phyloP scores from a whole-genome alignment of 352 stramenopile species.

The Phytophthora sp. region DNA sequence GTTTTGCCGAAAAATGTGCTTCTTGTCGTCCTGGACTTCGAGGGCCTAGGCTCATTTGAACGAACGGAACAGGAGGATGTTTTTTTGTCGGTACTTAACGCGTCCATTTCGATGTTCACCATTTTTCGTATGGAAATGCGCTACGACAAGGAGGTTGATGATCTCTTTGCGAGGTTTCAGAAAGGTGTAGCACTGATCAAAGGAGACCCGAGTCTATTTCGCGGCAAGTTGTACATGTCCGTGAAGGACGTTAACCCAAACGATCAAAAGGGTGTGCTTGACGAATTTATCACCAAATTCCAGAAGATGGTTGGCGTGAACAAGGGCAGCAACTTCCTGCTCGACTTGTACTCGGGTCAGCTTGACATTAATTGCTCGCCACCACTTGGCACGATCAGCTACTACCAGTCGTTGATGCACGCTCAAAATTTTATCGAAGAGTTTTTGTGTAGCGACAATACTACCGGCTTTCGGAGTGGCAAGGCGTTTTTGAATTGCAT shows the following conservation, averaged over 20 bases:
- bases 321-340: constrained; percentile 67
- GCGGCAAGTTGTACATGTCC: constrained; percentile 71
- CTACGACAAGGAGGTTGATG: constrained; percentile 82
- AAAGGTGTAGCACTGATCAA: constrained; percentile 72
- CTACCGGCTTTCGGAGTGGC: constrained; percentile 47
- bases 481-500: constrained; percentile 77
- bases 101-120: constrained; percentile 65
- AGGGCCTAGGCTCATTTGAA: constrained; percentile 74
- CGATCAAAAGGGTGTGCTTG: constrained; percentile 54
- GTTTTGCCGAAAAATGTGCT: constrained; percentile 46
- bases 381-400: constrained; percentile 62
- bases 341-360: constrained; percentile 65
- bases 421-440: constrained; percentile 40
- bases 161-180: constrained; percentile 71
- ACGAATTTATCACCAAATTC: constrained; percentile 65
- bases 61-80: constrained; percentile 71
- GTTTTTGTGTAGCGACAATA: constrained; percentile 6
- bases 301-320: constrained; percentile 53
- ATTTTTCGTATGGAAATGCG: constrained; percentile 77
- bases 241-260: constrained; percentile 87
- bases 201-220: constrained; percentile 60
- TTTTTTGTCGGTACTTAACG: constrained; percentile 70
- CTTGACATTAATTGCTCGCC: constrained; percentile 79
- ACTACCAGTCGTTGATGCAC: constrained; percentile 61
- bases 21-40: constrained; percentile 79